These are phyloP conservation scores for Epichloe scottii DNA, from an alignment of 2,329 filamentous ascomycete genomes.

Conservation along the genomic window DNA sequence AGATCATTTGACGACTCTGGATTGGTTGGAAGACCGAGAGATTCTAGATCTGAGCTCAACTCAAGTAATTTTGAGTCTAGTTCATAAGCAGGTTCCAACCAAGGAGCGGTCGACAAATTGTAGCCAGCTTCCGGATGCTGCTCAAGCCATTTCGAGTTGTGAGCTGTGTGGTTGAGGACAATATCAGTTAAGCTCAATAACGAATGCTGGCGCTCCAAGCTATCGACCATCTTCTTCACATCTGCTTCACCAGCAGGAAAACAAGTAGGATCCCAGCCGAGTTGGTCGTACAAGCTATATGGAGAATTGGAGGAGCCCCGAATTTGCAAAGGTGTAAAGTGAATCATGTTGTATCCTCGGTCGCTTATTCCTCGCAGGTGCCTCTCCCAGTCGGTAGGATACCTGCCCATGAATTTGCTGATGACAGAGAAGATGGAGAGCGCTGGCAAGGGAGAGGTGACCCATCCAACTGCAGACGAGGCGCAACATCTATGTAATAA, in stretches of 20 bases:
- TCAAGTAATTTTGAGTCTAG: slow-evolving; percentile 55
- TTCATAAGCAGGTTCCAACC: slow-evolving; percentile 51
- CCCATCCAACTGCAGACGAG: slow-evolving; percentile 62
- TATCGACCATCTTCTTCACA: slow-evolving; percentile 61
- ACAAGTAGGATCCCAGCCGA: slow-evolving; percentile 66
- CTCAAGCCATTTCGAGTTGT: slow-evolving; percentile 89
- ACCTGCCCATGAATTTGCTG: slow-evolving; percentile 96
- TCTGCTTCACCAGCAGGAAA: slow-evolving; percentile 83
- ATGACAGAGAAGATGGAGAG: slow-evolving; percentile 87
- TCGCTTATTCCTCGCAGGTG: slow-evolving; percentile 80
- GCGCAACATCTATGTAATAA: slow-evolving; percentile 92
- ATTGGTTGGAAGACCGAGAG: slow-evolving; percentile 62
- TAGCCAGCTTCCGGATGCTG: slow-evolving; percentile 94
- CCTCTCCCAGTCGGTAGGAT: slow-evolving; percentile 78
- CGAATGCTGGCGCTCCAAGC: slow-evolving; percentile 73
- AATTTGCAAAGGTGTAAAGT: slow-evolving; percentile 88
- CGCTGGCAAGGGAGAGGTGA: slow-evolving; percentile 69
- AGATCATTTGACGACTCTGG: slow-evolving; percentile 62
- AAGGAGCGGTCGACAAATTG: slow-evolving; percentile 81
- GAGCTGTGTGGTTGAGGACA: slow-evolving; percentile 93
- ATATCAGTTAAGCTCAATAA: slow-evolving; percentile 88
- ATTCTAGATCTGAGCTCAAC: slow-evolving; percentile 60
- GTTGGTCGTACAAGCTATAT: slow-evolving; percentile 91
- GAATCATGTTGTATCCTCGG: slow-evolving; percentile 96
- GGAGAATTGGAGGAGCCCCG: slow-evolving; percentile 88